A percentile compares a stretch with the other conserved stretches of the same genome.
Evolutionary conservation across 352 stramenopile genomes (phyloP).

Genomic region (Phytophthora sp.): DNA sequence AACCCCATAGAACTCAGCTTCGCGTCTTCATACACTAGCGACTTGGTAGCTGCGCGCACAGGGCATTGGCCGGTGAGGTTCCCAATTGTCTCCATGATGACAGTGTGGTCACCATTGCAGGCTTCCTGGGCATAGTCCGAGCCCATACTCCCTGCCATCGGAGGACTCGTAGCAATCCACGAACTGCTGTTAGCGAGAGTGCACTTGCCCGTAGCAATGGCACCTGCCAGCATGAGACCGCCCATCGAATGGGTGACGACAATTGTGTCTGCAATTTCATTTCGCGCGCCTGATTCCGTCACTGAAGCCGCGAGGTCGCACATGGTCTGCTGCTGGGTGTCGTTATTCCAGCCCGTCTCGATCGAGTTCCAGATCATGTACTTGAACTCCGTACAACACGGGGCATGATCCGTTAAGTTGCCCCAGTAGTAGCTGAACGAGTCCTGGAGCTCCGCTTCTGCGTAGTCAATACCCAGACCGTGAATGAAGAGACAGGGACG

Average conservation of each 20-base stretch:
- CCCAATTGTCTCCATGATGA: conserved; percentile 38
- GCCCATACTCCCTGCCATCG: conserved; percentile 57
- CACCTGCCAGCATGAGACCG: conserved; percentile 44
- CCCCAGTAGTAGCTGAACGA: conserved; percentile 46
- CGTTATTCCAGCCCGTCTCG: conserved; percentile 41
- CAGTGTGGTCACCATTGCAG: conserved; percentile 35
- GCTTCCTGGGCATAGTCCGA: conserved; percentile 48
- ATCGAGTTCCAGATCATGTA: conserved; percentile 55
- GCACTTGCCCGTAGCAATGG: conserved; percentile 53
- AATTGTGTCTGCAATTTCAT: conserved; percentile 48
- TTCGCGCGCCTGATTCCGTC: conserved; percentile 26
- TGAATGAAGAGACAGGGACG: conserved; percentile 63
- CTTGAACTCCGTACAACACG: conserved; percentile 54
- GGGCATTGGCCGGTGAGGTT: conserved; percentile 49
- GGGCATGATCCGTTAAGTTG: conserved; percentile 43
- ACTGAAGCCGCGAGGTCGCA: conserved; percentile 37
- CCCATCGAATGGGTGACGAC: conserved; percentile 61
- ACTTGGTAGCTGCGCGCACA: conserved; percentile 30
- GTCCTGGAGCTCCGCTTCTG: conserved; percentile 33
- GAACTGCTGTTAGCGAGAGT: conserved; percentile 40
- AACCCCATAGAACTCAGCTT: conserved; percentile 22
- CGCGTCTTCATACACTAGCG: conserved; percentile 48
- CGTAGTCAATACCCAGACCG: conserved; percentile 36
- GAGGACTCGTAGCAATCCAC: conserved; percentile 50
- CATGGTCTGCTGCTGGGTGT: conserved; percentile 43